Conservation (phyloP, 805 yeast species). For the Candida boidinii region DNA sequence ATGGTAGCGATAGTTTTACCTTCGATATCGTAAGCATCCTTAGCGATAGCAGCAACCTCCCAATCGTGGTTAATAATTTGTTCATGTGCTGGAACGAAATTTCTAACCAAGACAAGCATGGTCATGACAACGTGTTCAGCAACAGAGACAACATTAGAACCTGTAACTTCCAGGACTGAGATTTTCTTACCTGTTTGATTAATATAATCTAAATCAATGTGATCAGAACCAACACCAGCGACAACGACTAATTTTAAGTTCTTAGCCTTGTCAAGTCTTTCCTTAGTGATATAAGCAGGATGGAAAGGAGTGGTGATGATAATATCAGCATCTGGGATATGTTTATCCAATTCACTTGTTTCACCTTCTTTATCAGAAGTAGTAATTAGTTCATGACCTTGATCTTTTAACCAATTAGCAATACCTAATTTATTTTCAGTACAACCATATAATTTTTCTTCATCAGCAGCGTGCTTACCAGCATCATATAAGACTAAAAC, state of each 20-base stretch:
- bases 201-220: conserved; percentile 59
- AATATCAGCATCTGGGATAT: conserved; percentile 65
- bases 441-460: conserved; percentile 56
- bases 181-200: conserved; percentile 51
- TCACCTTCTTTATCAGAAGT: conserved; percentile 66
- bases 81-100: conserved; percentile 73
- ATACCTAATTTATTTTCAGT: conserved; percentile 73
- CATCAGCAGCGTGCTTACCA: conserved; percentile 49
- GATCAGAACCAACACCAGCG: conserved; percentile 85
- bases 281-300: conserved; percentile 67
- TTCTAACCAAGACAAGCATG: conserved; percentile 60
- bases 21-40: conserved; percentile 67
- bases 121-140: conserved; percentile 79
- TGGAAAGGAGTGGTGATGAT: conserved; percentile 79
- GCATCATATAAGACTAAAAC: conserved; percentile 54
- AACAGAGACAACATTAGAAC: conserved; percentile 71
- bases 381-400: conserved; percentile 60
- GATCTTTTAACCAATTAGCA: conserved; percentile 48
- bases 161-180: conserved; percentile 73
- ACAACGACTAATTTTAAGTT: conserved; percentile 63
- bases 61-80: conserved; percentile 54
- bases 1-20: conserved; percentile 72
- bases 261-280: conserved; percentile 60
- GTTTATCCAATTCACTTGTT: conserved; percentile 48
- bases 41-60: conserved; percentile 74